Base-by-base conservation (phyloP, 257 asterid genomes). In the Nicotiana noctiflora region DNA sequence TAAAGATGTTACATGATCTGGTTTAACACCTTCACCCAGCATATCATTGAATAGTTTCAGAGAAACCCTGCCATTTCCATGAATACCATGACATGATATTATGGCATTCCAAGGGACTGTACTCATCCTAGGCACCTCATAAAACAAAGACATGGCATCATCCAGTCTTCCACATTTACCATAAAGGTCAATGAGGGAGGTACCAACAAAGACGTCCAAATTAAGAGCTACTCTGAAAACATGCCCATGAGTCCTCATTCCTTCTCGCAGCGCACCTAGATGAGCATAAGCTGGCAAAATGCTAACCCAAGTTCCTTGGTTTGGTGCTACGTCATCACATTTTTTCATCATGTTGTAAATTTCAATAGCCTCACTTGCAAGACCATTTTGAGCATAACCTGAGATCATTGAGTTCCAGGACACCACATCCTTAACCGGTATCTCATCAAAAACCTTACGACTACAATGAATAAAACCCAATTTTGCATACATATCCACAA, bases 401-500 rank as follows among this genome's bases (percentile, higher is more conserved):
- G 89, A 82, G 64, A 94, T 91, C 90, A 94, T 85, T 53, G 98
- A 87, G 89, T 90, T 94, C 97, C 97, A 94, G 19, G 98, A 88
- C 83, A 94, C 88, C 44, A 86, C 89, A 83, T 92, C 97, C 82
- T 89, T 94, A 79, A 75, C 51, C 79, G 88, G 89, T 79, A 90
- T 84, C 52, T 81, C 84, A 15, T 89, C 88, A 79, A 94, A 94
- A 62, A 89, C 90, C 86, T 86, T 84, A 67, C 67, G 86, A 52
- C 97, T 93, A 70, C 84, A 88, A 55, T 88, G 93, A 25, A 86
- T 76, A 56, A 87, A 37, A 80, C 98, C 97, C 85, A 90, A 79
- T 84, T 94, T 94, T 53, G 93, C 93, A 87, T 94, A 94, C 98
- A 94, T 94, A 85, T 94, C 97, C 23, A 91, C 89, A 53, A 94